Evolutionary conservation across 768 basidiomycete species (phyloP), one percentile per base, ranked within the genome.

Genomic region (Termitomyces sp.): DNA sequence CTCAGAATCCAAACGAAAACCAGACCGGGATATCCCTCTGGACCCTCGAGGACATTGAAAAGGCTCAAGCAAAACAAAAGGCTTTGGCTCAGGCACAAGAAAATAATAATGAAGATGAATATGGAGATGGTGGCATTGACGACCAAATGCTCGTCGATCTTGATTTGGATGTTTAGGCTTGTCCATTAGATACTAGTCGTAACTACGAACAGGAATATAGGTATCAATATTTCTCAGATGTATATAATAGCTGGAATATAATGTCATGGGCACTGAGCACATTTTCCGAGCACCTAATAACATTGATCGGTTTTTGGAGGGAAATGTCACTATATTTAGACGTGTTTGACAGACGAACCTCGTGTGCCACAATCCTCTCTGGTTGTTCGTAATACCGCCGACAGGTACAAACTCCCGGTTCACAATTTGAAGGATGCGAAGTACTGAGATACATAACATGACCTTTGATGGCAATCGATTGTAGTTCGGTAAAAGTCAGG

Each of bases 1-100:
- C 96, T 13, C 97, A 99, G 76, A 96, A 96, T 69, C 92, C 92
- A 50, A 95, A 95, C 65, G 96, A 98, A 75, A 94, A 95, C 68
- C 91, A 92, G 73, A 98, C 96, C 2, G 95, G 96, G 0, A 79
- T 98, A 35, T 96, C 93, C 18, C 79, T 98, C 40, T 99, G 97
- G 97, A 93, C 94, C 20, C 75, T 98, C 40, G 92, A 94, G 68
- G 92, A 98, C 72, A 83, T 99, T 15, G 84, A 93, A 68, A 90
- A 87, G 71, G 89, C 89, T 48, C 95, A 97, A 72, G 82, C 82
- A 38, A 91, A 91, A 69, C 91, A 94, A 66, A 86, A 83, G 71
- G 90, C 84, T 52, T 79, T 88, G 20, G 84, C 81, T 68, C 76
- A 78, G 65, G 73, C 80, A 61, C 71, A 71, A 67, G 63, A 67